Base-by-base conservation (phyloP, 176 grass and related monocot species). In the Alopecurus myosuroides region DNA sequence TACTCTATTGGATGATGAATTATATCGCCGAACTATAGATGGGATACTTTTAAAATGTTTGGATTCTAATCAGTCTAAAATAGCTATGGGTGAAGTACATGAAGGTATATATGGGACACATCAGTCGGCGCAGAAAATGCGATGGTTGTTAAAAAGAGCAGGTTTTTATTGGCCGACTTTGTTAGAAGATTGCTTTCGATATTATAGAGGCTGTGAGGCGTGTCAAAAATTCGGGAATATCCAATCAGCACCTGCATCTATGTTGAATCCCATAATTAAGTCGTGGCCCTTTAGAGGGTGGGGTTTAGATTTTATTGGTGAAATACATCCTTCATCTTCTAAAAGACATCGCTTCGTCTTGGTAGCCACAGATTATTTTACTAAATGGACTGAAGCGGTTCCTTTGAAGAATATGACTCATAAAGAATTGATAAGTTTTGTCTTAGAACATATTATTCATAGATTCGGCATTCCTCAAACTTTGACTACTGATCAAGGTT, bases 81-180 rank as follows among this genome's bases (percentile, higher is more conserved):
- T 57, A 36, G 49, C 74, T 23, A 77, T 58, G 55, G 55, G 23
- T 25, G 55, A 58, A 26, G 23, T 58, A 3, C 55, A 58, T 25
- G 23, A 58, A 36, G 48, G 74, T 3, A 77, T 55, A n/a, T 77
- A 31, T 1, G 49, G 74, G 1, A 75, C 48, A 12, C 73, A 76
- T 53, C 48, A 77, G 49, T 55, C 74, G 19, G 74, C 74, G n/a
- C 50, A 77, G 4, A 77, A 77, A 13, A 77, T 77, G 74, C 18
- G 35, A 3, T 56, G 74, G 50, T 23, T 78, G 10, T 60, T 57
- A 9, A 77, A 58, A 0, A 40, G 75, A 77, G 33, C 30, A 0
- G 26, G 30, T 34, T 76, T 51, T 35, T 76, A 76, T 55, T 76
- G 17, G 48, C 73, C 50, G 28, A 36, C 17, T 9, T 53, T 78